Conservation (phyloP, 2,329 filamentous ascomycete genomes). For the Macrophomina pseudophaseolina region DNA sequence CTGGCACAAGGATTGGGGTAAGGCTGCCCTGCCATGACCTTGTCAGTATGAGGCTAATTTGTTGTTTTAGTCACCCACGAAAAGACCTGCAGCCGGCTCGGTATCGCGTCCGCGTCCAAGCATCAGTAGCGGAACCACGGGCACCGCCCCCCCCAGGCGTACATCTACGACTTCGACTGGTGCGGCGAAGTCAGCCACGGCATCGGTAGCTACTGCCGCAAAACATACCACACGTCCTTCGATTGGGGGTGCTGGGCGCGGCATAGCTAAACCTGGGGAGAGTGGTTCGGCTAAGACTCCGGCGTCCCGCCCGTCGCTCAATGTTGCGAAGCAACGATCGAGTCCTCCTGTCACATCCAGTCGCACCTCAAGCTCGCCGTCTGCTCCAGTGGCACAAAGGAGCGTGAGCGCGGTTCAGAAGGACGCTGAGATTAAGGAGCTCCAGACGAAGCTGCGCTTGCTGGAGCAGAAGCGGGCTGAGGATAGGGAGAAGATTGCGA, state of each 20-base stretch:
- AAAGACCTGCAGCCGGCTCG: constrained; percentile 27
- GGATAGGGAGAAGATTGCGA: constrained; percentile 83
- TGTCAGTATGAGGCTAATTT: background rate
- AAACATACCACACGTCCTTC: constrained; percentile 18
- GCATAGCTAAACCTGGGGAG: constrained; percentile 16
- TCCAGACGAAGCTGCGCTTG: constrained; percentile 85
- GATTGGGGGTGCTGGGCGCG: constrained; percentile 7
- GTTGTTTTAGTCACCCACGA: constrained; percentile 23
- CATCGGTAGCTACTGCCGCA: constrained; percentile 4
- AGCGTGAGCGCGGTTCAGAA: constrained; percentile 30
- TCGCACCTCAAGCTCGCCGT: constrained; percentile 10
- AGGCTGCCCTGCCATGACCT: background rate
- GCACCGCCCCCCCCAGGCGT: constrained; percentile 20
- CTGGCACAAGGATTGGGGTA: constrained; percentile 22
- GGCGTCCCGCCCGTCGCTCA: constrained; percentile 9
- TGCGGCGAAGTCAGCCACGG: constrained; percentile 10
- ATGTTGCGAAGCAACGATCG: constrained; percentile 10
- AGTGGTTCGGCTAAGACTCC: constrained; percentile 14
- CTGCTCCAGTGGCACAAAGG: constrained; percentile 21
- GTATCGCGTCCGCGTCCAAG: constrained; percentile 27
- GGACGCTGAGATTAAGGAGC: constrained; percentile 74
- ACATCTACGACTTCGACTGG: constrained; percentile 22
- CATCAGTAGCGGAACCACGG: constrained; percentile 17
- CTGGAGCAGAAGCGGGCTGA: constrained; percentile 87
- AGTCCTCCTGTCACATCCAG: constrained; percentile 29